Conservation (phyloP, 1,284 basidiomycete genomes). For the Bjerkandera adusta region DNA sequence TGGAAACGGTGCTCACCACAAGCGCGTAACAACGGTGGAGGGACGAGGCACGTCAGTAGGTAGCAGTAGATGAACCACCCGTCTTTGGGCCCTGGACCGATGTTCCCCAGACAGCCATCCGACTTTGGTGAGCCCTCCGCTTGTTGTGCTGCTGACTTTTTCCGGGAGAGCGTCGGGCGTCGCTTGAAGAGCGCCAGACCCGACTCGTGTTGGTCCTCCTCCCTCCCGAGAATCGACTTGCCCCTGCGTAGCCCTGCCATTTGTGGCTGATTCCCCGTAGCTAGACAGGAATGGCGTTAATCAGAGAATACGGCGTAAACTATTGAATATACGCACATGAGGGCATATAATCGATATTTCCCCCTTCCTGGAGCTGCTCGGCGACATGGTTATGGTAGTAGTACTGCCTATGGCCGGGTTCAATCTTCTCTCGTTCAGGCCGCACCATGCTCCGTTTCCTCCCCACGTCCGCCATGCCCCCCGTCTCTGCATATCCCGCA, state of each 20-base stretch:
- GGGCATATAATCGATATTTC: conserved; percentile 67
- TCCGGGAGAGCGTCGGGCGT: conserved; percentile 72
- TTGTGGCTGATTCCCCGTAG: conserved; percentile 83
- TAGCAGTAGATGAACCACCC: conserved; percentile 97
- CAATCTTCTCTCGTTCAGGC: conserved; percentile 96
- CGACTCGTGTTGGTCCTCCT: conserved; percentile 85
- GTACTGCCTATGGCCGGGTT: conserved; percentile 93
- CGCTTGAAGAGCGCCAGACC: conserved; percentile 87
- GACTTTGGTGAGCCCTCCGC: conserved; percentile 40
- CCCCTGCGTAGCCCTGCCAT: conserved; percentile 71
- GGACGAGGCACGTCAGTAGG: conserved; percentile 83
- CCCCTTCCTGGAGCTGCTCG: conserved; percentile 71
- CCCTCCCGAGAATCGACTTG: conserved; percentile 82
- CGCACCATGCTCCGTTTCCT: conserved; percentile 93
- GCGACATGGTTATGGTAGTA: conserved; percentile 92
- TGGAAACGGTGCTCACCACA: conserved; percentile 50
- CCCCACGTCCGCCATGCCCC: conserved; percentile 44
- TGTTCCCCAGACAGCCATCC: conserved; percentile 63
- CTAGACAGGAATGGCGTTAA: conserved; percentile 35
- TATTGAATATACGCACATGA: conserved; percentile 58
- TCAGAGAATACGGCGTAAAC: conserved; percentile 8
- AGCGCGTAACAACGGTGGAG: conserved; percentile 64
- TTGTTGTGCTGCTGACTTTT: conserved; percentile 41
- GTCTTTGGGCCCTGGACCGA: conserved; percentile 85
- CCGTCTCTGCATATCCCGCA: conserved; percentile 39